Evolutionary conservation across 2,329 filamentous ascomycete species (phyloP).

Genomic region (Pseudonectria buxi): DNA sequence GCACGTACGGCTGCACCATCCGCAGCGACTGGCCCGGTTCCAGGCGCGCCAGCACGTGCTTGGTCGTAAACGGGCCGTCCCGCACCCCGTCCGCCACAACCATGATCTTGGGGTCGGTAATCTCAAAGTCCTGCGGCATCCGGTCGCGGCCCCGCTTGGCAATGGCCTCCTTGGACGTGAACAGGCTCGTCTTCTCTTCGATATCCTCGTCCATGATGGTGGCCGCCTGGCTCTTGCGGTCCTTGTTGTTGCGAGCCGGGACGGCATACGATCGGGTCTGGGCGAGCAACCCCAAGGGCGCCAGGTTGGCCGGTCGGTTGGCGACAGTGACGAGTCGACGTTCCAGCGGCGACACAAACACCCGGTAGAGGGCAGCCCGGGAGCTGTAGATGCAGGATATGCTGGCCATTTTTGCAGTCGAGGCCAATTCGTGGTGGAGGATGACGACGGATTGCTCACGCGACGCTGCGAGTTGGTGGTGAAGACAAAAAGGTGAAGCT

Average conservation of each 20-base stretch:
- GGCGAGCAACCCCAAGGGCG: conserved; percentile 2
- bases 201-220: conserved; percentile 12
- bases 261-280: conserved; percentile 13
- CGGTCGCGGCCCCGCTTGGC: conserved; percentile 30
- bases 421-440: not conserved
- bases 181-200: conserved; percentile 26
- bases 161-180: conserved; percentile 28
- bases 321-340: conserved; percentile 16
- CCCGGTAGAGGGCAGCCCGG: conserved; percentile 38
- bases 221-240: not conserved
- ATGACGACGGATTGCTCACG: conserved; percentile 2
- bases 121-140: conserved; percentile 38
- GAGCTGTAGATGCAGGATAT: conserved; percentile 36
- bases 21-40: conserved; percentile 33
- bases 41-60: conserved; percentile 34
- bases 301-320: conserved; percentile 3
- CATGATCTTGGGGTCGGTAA: conserved; percentile 36
- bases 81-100: conserved; percentile 34
- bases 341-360: conserved; percentile 36
- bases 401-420: conserved; percentile 29
- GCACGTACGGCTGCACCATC: conserved; percentile 33
- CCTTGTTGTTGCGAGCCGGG: conserved; percentile 5
- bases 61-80: conserved; percentile 32
- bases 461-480: conserved; percentile 3
- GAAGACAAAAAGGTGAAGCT: not conserved